Conservation (phyloP, 2,329 filamentous ascomycete species). For the Phaeoacremonium minimum region DNA sequence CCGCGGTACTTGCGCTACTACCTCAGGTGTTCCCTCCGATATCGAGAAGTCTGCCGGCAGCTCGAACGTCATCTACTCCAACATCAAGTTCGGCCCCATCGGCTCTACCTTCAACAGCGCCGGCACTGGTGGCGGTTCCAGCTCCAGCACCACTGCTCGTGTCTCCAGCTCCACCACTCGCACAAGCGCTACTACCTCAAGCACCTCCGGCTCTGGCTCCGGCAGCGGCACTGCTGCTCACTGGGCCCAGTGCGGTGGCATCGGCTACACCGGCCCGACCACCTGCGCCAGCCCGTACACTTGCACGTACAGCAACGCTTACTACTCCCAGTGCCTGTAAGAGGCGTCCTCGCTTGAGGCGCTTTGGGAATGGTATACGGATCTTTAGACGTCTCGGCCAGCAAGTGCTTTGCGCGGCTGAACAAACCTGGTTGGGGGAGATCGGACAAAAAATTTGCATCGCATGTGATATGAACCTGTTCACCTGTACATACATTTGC, state of each 20-base stretch:
- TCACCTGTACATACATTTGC: too few relatives aligned
- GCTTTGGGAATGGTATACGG: too few relatives aligned
- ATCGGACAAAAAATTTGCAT: too few relatives aligned
- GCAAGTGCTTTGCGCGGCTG: too few relatives aligned
- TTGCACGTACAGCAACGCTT: conserved; percentile 5
- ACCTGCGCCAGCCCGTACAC: conserved; percentile 6
- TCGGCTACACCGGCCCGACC: conserved; percentile 3
- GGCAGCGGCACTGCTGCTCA: conserved; percentile 5
- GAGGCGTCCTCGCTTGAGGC: too few relatives aligned
- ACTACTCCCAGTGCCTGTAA: conserved; percentile 7
- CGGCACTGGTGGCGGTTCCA: conserved; percentile 1
- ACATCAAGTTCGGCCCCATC: conserved; percentile 55
- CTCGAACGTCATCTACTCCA: conserved; percentile 51
- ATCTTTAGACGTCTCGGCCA: too few relatives aligned
- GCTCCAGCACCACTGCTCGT: conserved; percentile 4
- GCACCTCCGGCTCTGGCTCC: conserved; percentile 3
- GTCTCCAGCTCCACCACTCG: conserved; percentile 5
- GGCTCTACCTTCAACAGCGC: conserved; percentile 40
- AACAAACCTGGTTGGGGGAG: too few relatives aligned
- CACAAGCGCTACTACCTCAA: conserved; percentile 11
- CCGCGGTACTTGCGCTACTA: conserved; percentile 50
- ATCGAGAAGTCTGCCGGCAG: conserved; percentile 41
- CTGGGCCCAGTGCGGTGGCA: conserved; percentile 5
- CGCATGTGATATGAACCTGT: too few relatives aligned
- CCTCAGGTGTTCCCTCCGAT: conserved; percentile 45